Evolutionary conservation across 768 basidiomycete species (phyloP).

Genomic region (Nidula microcarpa): DNA sequence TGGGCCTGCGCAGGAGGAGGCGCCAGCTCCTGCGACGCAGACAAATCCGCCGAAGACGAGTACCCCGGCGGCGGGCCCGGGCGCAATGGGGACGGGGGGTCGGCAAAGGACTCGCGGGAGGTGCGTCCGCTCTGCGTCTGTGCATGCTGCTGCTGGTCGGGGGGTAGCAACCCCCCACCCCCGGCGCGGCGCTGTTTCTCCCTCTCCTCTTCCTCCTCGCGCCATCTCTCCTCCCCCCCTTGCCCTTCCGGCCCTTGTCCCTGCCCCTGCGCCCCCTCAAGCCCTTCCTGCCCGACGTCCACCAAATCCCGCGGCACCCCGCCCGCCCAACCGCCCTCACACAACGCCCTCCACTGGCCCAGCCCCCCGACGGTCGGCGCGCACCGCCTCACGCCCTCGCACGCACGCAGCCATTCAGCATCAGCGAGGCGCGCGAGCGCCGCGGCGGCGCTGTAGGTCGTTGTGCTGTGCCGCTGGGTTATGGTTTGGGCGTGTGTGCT

Average conservation of each 20-base stretch:
- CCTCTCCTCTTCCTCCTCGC: no score
- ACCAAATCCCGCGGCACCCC: conserved; percentile 43
- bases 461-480: conserved; percentile 55
- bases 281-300: conserved; percentile 18
- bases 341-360: conserved; percentile 68
- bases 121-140: background rate
- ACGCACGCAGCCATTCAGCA: conserved; percentile 70
- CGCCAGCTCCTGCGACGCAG: background rate
- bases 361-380: conserved; percentile 67
- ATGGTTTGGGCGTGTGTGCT: conserved; percentile 68
- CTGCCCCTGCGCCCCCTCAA: no score
- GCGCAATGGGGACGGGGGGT: background rate
- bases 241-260: no score
- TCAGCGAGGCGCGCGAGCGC: conserved; percentile 71
- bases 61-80: background rate
- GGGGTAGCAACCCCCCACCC: no score
- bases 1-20: background rate
- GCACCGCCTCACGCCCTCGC: conserved; percentile 68
- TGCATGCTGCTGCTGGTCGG: background rate
- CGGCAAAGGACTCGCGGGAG: no score
- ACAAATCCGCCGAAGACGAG: background rate
- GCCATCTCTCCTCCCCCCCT: no score
- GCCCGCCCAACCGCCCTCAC: conserved; percentile 74
- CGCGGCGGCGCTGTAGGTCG: conserved; percentile 60
- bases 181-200: no score